Conservation (phyloP, 2,329 filamentous ascomycete genomes). For the Aspergillus fischeri region DNA sequence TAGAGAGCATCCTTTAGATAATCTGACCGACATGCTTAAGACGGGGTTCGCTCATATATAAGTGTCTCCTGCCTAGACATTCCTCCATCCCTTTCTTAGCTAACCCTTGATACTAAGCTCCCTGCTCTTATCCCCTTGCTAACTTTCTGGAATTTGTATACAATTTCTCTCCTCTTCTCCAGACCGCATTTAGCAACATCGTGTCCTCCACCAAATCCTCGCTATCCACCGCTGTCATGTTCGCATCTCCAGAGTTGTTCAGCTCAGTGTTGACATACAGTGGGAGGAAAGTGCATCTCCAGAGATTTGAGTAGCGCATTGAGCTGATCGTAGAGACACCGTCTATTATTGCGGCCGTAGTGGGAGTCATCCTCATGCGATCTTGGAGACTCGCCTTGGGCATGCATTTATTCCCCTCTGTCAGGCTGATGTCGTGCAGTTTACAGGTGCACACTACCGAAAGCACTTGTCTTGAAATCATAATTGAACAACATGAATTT, state of each 20-base stretch:
- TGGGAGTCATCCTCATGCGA: conserved; percentile 24
- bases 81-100: neutral
- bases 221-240: conserved; percentile 42
- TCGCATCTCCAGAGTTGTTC: conserved; percentile 57
- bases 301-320: conserved; percentile 49
- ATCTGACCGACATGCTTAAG: too few species aligned
- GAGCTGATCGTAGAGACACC: conserved; percentile 28
- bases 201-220: conserved; percentile 32
- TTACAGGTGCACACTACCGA: neutral
- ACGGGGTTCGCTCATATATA: too few species aligned
- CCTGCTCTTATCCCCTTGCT: neutral
- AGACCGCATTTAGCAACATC: conserved; percentile 18
- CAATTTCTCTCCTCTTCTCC: conserved; percentile 9
- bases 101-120: neutral
- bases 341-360: conserved; percentile 28
- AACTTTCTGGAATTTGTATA: neutral
- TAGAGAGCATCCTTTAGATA: too few species aligned
- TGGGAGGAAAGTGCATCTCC: conserved; percentile 3
- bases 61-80: too few species aligned
- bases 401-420: too few species aligned
- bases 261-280: conserved; percentile 39
- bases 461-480: neutral
- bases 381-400: neutral
- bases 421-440: too few species aligned
- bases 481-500: neutral